Evolutionary conservation across 768 basidiomycete genomes (phyloP).

Genomic region (Lyophyllum decastes): DNA sequence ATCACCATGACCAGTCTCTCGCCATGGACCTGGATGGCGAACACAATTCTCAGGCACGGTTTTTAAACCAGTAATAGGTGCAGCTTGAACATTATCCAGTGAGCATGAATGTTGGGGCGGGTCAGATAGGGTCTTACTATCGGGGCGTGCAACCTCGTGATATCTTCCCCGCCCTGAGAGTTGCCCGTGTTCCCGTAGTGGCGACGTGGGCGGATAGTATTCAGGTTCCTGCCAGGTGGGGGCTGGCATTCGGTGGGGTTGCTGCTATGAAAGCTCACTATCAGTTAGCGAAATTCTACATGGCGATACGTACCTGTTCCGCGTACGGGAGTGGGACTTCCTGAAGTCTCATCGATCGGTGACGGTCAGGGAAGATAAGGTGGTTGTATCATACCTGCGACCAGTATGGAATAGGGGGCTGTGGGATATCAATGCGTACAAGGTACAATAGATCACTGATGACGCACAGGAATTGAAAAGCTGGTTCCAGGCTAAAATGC

Average conservation of each 20-base stretch:
- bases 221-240: not conserved
- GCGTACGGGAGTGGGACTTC: not conserved
- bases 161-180: not conserved
- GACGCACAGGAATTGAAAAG: not conserved
- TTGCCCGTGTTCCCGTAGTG: not conserved
- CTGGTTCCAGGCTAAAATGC: not conserved
- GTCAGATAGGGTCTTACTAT: not conserved
- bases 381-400: not conserved
- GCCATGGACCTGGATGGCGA: not conserved
- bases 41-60: not conserved
- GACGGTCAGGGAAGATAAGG: not conserved
- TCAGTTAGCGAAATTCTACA: too few species aligned
- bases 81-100: not conserved
- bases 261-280: not conserved
- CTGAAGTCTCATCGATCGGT: not conserved
- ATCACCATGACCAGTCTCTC: not conserved
- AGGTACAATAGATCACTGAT: not conserved
- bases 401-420: not conserved
- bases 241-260: not conserved
- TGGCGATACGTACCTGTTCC: not conserved
- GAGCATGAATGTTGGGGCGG: not conserved
- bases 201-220: not conserved
- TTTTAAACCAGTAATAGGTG: not conserved
- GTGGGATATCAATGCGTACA: not conserved
- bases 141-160: not conserved